A percentile compares a stretch with the other conserved stretches of the same genome.
phyloP scores from a whole-genome alignment of 805 yeast species.

The Jamesozyma lodderae region DNA sequence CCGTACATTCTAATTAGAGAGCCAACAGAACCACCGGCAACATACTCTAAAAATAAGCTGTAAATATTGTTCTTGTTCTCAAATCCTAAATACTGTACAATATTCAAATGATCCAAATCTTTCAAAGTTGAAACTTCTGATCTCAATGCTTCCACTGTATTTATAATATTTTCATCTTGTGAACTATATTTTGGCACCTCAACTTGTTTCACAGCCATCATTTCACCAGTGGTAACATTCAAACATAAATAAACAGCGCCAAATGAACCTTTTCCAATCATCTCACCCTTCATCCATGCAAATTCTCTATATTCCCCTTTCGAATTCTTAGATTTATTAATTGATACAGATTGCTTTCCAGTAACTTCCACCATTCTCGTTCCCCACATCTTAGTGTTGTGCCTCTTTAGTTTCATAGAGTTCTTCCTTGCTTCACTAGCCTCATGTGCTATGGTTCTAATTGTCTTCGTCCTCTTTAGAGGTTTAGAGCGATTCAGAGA shows the following conservation, averaged over 20 bases:
- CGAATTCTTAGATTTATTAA: constrained; percentile 54
- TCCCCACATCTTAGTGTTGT: constrained; percentile 97
- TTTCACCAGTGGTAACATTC: constrained; percentile 93
- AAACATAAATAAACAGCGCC: constrained; percentile 88
- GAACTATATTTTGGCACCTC: constrained; percentile 44
- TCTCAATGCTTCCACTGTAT: constrained; percentile 70
- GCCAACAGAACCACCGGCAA: constrained; percentile 96
- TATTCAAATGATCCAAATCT: constrained; percentile 86
- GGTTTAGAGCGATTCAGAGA: constrained; percentile 4
- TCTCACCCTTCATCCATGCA: constrained; percentile 96
- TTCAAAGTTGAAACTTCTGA: constrained; percentile 91
- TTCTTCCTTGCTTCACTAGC: constrained; percentile 56
- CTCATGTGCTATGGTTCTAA: constrained; percentile 87
- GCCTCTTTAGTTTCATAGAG: constrained; percentile 43
- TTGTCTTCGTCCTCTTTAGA: constrained; percentile 76
- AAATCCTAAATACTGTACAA: constrained; percentile 93
- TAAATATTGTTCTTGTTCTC: constrained; percentile 66
- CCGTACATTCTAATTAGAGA: constrained; percentile 77
- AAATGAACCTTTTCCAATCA: constrained; percentile 93
- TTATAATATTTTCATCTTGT: constrained; percentile 40
- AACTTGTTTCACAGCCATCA: constrained; percentile 97
- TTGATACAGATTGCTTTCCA: constrained; percentile 56
- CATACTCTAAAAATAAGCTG: constrained; percentile 87
- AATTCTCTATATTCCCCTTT: constrained; percentile 72
- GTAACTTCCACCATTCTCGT: constrained; percentile 85